phyloP scores from a whole-genome alignment of 2,329 filamentous ascomycete genomes.

The Fusarium napiforme region DNA sequence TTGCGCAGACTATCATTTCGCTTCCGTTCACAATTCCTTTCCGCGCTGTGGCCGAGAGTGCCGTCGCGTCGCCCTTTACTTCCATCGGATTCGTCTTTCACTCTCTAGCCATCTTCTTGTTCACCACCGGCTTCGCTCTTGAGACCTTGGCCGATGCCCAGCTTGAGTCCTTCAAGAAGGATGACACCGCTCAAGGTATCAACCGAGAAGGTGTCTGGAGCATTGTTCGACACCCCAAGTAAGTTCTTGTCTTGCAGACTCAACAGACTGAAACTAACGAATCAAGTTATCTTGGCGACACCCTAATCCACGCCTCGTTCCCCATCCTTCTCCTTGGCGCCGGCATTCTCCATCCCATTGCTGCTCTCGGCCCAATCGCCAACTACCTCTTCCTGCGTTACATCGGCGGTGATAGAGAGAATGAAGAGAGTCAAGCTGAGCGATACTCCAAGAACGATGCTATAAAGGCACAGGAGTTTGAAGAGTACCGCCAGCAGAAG shows the following conservation, averaged over 20 bases:
- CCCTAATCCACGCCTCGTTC: constrained; percentile 7
- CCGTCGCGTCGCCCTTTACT: constrained; percentile 4
- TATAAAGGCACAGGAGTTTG: not conserved
- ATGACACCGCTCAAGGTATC: not conserved
- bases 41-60: not conserved
- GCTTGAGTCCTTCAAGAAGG: constrained; percentile 18
- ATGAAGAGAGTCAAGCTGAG: constrained; percentile 4
- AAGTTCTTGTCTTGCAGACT: not conserved
- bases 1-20: constrained; percentile 14
- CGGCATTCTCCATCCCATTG: not conserved
- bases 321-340: constrained; percentile 8
- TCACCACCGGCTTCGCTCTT: not conserved
- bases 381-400: constrained; percentile 22
- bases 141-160: constrained; percentile 9
- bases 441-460: constrained; percentile 9
- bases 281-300: constrained; percentile 6
- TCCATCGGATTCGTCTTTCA: not conserved
- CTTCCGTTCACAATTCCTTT: constrained; percentile 20
- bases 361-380: not conserved
- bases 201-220: constrained; percentile 18
- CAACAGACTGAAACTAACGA: not conserved
- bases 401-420: constrained; percentile 7
- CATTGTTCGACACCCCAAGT: constrained; percentile 27
- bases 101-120: constrained; percentile 1
- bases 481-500: constrained; percentile 5